Base-by-base conservation (phyloP, 139 green algal species). In the Tetradesmus lagerheimii region DNA sequence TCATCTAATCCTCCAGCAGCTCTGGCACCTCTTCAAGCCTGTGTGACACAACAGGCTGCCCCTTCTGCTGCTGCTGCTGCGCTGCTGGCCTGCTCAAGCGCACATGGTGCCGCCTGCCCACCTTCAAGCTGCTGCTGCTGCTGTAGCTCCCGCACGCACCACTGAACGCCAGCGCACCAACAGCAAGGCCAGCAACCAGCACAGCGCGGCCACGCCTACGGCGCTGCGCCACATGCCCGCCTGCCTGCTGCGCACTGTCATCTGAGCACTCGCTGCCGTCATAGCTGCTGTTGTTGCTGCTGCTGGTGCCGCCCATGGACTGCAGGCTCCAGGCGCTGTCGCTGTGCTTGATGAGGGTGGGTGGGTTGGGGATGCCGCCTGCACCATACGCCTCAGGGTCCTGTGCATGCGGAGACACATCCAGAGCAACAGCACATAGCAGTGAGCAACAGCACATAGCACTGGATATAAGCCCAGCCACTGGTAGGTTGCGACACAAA, bases 381-480 rank as follows among this genome's bases (percentile, higher is more conserved):
- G 91, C 89, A 64, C 91, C 91, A 82, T 92, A 92, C 6, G 92
- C 92, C 4, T 88, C 34, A 14, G 89, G 86, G 76, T 93, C 89
- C 23, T 31, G 64, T 16, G 25, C 37, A 77, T 80, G 27, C 23
- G 82, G 83, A 29, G 45, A 31, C 14, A 86, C 76, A 71, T 71
- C 20, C 57, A 71, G 3, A 20, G 23, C 20, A 71, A 31, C 23
- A 71, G 4, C 25, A 8, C 4, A 31, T 9, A 66, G 45, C n/a
- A n/a, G n/a, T n/a, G n/a, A n/a, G n/a, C n/a, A n/a, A n/a, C n/a
- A n/a, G n/a, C n/a, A n/a, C n/a, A n/a, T n/a, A n/a, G n/a, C n/a
- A n/a, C n/a, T n/a, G n/a, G n/a, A n/a, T n/a, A n/a, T n/a, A n/a
- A n/a, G n/a, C n/a, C n/a, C n/a, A n/a, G n/a, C n/a, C n/a, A n/a